These are phyloP conservation scores for Plasmodium cynomolgi DNA, from an alignment of 169 alveolate species.

Conservation along the genomic window DNA sequence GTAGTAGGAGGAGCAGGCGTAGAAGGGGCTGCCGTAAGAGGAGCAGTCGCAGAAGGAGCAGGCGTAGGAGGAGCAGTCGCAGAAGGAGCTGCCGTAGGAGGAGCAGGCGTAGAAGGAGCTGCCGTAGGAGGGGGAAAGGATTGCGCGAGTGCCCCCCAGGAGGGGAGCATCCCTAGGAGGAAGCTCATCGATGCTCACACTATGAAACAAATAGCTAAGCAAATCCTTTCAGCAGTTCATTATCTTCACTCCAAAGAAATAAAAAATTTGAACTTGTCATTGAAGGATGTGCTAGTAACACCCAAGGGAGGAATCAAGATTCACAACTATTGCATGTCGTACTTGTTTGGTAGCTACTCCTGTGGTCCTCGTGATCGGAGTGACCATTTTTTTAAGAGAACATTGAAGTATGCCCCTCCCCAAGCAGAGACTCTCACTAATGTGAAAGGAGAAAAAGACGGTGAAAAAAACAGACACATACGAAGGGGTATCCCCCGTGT, in stretches of 20 bases:
- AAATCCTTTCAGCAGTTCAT: slow-evolving; percentile 31
- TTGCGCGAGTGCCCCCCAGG: background rate
- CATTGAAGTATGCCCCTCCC: background rate
- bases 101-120: background rate
- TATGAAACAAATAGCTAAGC: slow-evolving; percentile 11
- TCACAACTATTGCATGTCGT: slow-evolving; percentile 40
- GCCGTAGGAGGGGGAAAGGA: background rate
- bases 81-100: background rate
- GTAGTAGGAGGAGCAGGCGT: background rate
- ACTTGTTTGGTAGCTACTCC: slow-evolving; percentile 5
- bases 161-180: background rate
- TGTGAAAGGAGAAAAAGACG: background rate
- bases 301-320: slow-evolving; percentile 35
- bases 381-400: slow-evolving; percentile 6
- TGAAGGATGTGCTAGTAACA: slow-evolving; percentile 22
- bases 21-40: background rate
- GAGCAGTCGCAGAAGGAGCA: too few species aligned
- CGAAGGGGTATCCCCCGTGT: background rate
- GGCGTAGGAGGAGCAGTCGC: background rate
- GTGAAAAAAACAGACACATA: background rate
- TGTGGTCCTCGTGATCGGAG: background rate
- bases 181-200: slow-evolving; percentile 3
- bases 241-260: slow-evolving; percentile 22
- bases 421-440: background rate
- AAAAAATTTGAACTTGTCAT: background rate